Evolutionary conservation across 495 filamentous ascomycete species (phyloP).

Genomic region (Hypoxylon perforatum): DNA sequence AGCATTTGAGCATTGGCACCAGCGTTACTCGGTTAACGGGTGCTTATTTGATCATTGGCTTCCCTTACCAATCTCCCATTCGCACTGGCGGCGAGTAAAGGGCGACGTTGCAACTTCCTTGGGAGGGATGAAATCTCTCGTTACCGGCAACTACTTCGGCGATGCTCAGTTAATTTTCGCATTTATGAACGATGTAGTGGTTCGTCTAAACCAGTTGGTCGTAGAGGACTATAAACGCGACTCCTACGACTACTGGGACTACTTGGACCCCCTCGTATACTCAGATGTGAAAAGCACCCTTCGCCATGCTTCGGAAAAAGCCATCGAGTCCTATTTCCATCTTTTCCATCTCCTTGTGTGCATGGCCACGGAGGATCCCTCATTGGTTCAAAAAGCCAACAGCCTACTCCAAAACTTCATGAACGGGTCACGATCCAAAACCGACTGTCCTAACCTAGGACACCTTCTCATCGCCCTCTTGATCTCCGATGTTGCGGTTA

Average conservation of each 20-base stretch:
- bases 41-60: constrained; percentile 58
- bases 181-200: constrained; percentile 65
- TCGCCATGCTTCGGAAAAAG: constrained; percentile 62
- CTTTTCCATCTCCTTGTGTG: constrained; percentile 64
- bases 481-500: constrained; percentile 57
- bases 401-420: constrained; percentile 49
- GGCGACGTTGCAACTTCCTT: constrained; percentile 37
- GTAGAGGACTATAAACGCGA: not conserved
- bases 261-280: too few species aligned
- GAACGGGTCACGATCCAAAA: constrained; percentile 52
- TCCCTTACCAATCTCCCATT: constrained; percentile 58
- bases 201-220: constrained; percentile 55
- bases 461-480: constrained; percentile 59
- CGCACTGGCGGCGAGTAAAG: constrained; percentile 56
- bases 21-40: constrained; percentile 54
- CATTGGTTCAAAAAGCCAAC: constrained; percentile 47
- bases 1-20: constrained; percentile 46
- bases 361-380: constrained; percentile 40
- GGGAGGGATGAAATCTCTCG: constrained; percentile 18
- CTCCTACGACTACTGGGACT: too few species aligned
- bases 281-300: too few species aligned
- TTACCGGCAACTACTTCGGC: constrained; percentile 23
- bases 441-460: constrained; percentile 59
- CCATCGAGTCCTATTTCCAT: constrained; percentile 64
- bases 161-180: constrained; percentile 53